phyloP scores from a whole-genome alignment of 2,329 filamentous ascomycete species.

The Nigrograna mackinnonii region DNA sequence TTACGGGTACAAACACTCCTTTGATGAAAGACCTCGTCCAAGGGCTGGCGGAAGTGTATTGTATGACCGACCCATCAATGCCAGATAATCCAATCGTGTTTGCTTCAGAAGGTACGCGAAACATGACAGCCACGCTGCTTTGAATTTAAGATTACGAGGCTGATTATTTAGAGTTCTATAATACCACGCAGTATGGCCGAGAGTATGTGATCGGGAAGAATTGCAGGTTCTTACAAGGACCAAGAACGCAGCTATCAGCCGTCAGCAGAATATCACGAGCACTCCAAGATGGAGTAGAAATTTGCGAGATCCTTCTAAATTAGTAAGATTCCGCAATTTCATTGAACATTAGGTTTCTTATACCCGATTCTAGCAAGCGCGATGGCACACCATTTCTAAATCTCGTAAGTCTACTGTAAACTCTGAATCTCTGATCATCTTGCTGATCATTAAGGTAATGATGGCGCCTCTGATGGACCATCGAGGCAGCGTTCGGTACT shows the following conservation, averaged over 20 bases:
- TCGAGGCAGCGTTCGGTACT: conserved; percentile 66
- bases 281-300: conserved; percentile 63
- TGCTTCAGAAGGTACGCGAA: conserved; percentile 65
- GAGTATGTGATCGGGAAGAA: conserved; percentile 74
- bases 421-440: not conserved
- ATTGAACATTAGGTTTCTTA: conserved; percentile 2
- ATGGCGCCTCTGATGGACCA: conserved; percentile 69
- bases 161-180: conserved; percentile 62
- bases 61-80: conserved; percentile 71
- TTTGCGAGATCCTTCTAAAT: conserved; percentile 73
- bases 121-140: not conserved
- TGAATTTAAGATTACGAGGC: not conserved
- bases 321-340: conserved; percentile 51
- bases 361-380: conserved; percentile 52
- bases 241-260: conserved; percentile 66
- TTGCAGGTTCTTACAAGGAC: conserved; percentile 76
- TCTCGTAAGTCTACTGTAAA: conserved; percentile 48
- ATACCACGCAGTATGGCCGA: conserved; percentile 72
- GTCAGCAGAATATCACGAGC: conserved; percentile 64
- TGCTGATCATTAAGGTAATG: conserved; percentile 47
- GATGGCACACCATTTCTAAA: conserved; percentile 76
- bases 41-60: conserved; percentile 74
- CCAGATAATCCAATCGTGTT: conserved; percentile 75
- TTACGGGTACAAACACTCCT: conserved; percentile 65
- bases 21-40: conserved; percentile 68